phyloP scores from a whole-genome alignment of 805 yeast genomes.

The Lipomyces yamanashiensis region DNA sequence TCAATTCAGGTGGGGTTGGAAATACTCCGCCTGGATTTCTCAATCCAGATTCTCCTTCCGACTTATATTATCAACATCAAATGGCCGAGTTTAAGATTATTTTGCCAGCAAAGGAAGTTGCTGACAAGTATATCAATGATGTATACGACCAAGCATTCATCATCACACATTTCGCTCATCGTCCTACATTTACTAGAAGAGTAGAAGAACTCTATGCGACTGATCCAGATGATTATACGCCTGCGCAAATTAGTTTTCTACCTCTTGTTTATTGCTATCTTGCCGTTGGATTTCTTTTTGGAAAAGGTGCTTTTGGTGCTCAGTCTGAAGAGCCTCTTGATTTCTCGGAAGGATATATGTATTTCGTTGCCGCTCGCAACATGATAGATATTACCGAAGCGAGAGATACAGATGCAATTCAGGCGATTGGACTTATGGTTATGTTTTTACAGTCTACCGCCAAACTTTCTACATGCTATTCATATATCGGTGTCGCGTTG shows the following conservation, averaged over 20 bases:
- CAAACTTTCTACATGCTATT: constrained; percentile 81
- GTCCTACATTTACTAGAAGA: constrained; percentile 78
- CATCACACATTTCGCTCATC: constrained; percentile 79
- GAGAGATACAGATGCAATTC: constrained; percentile 79
- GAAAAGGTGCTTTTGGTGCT: constrained; percentile 36
- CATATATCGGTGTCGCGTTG: constrained; percentile 86
- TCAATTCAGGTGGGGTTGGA: constrained; percentile 11
- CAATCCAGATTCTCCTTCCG: constrained; percentile 26
- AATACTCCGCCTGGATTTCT: constrained; percentile 8
- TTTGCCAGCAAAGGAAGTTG: constrained; percentile 75
- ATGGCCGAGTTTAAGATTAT: constrained; percentile 61
- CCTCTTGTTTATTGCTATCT: constrained; percentile 85
- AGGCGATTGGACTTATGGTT: constrained; percentile 84
- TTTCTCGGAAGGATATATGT: constrained; percentile 68
- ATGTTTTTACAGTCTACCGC: constrained; percentile 88
- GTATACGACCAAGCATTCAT: constrained; percentile 90
- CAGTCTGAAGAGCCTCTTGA: constrained; percentile 43
- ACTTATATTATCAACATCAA: constrained; percentile 12
- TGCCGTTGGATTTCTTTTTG: constrained; percentile 84
- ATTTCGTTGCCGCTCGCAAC: constrained; percentile 79
- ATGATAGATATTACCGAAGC: constrained; percentile 83
- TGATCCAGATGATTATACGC: constrained; percentile 72
- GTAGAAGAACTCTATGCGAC: constrained; percentile 75
- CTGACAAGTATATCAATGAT: constrained; percentile 69
- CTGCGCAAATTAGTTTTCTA: constrained; percentile 72